Percentiles rank a stretch among this genome's conserved stretches.
Conservation (phyloP, 176 grass and related monocot genomes). For the Triticum monococcum region DNA sequence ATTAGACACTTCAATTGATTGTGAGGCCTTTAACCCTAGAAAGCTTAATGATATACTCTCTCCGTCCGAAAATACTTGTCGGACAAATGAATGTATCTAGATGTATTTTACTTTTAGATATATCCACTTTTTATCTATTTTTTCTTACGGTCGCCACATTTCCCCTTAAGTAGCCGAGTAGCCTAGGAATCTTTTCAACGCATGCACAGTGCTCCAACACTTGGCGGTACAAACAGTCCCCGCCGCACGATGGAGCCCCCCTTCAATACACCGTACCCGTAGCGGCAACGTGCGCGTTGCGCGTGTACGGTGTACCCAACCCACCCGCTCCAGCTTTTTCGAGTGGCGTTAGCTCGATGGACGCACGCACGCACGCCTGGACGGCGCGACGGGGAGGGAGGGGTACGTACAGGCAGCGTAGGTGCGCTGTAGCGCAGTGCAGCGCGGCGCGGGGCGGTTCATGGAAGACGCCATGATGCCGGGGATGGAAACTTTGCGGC, state of each 20-base stretch:
- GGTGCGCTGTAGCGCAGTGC: background rate
- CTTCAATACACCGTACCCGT: background rate
- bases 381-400: no score
- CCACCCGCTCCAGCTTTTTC: background rate
- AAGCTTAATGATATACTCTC: no score
- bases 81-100: no score
- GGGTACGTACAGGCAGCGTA: background rate
- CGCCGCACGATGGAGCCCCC: background rate
- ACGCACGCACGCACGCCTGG: no score
- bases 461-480: conserved; percentile 14
- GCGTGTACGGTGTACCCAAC: no score
- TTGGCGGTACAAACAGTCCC: background rate
- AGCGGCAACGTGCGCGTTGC: no score
- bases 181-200: background rate
- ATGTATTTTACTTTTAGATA: no score
- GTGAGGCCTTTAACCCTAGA: no score
- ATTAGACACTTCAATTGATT: no score
- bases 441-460: background rate
- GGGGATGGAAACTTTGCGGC: conserved; percentile 17
- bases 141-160: background rate
- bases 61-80: no score
- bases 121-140: no score
- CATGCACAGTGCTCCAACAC: background rate
- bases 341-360: background rate
- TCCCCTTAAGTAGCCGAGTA: background rate